These are phyloP conservation scores for Amanita exitialis DNA, from an alignment of 768 basidiomycete species.

Conservation along the genomic window DNA sequence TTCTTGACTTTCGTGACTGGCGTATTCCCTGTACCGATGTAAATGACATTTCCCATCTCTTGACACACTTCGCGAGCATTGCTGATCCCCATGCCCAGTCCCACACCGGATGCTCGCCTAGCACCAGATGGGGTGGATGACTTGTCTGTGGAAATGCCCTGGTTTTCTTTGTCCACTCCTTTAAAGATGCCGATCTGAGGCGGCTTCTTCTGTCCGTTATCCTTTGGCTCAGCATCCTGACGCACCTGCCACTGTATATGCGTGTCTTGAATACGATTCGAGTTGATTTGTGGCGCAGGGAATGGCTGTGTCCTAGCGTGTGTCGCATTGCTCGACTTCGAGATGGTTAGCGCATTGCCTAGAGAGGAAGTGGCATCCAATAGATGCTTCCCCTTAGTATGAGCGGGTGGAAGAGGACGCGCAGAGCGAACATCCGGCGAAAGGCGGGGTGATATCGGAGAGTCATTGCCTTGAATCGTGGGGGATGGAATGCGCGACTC, in stretches of 20 bases:
- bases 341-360: background rate
- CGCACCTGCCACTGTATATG: background rate
- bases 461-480: background rate
- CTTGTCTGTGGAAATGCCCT: conserved; percentile 22
- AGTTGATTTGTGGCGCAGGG: background rate
- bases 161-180: conserved; percentile 34
- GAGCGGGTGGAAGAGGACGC: background rate
- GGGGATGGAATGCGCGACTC: conserved; percentile 1
- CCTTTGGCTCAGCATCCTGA: background rate
- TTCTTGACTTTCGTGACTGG: conserved; percentile 25
- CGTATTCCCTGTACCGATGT: conserved; percentile 16
- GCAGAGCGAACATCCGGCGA: background rate
- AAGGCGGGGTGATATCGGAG: background rate
- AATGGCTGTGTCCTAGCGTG: background rate
- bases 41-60: conserved; percentile 43
- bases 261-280: background rate
- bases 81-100: conserved; percentile 23
- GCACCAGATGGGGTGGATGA: conserved; percentile 28
- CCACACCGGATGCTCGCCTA: conserved; percentile 17
- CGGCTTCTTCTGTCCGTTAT: background rate
- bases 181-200: background rate
- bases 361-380: background rate
- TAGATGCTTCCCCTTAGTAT: background rate
- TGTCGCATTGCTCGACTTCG: background rate
- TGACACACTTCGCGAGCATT: conserved; percentile 26